Evolutionary conservation across 306 rosid genomes (phyloP).

Genomic region (Canavalia gladiata): DNA sequence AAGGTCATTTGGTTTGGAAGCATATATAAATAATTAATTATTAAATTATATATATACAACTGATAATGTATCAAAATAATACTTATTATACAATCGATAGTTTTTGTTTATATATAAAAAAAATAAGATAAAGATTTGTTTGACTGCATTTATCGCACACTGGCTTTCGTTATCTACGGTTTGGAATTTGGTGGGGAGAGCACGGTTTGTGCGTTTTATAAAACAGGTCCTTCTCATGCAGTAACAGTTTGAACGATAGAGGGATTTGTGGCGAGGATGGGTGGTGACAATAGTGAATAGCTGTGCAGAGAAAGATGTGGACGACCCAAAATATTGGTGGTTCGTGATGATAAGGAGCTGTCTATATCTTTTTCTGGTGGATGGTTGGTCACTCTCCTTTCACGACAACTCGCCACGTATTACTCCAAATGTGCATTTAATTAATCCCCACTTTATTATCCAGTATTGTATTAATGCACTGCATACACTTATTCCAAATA

Average conservation of each 20-base stretch:
- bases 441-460: too few relatives aligned
- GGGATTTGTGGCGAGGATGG: conserved; percentile 17
- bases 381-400: conserved; percentile 45
- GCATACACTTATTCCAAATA: neutral
- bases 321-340: conserved; percentile 53
- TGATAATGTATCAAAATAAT: too few relatives aligned
- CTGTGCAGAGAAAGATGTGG: conserved; percentile 36
- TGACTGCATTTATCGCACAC: neutral
- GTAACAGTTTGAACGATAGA: conserved; percentile 16
- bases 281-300: conserved; percentile 26
- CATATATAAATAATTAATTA: too few relatives aligned
- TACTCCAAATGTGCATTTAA: neutral
- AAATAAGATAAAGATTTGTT: neutral
- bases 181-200: conserved; percentile 24
- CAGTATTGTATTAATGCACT: too few relatives aligned
- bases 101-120: too few relatives aligned
- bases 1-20: too few relatives aligned
- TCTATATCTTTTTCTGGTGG: conserved; percentile 39
- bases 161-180: conserved; percentile 19
- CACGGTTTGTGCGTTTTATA: conserved; percentile 38
- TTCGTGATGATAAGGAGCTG: conserved; percentile 45
- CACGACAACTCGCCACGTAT: conserved; percentile 47
- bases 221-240: conserved; percentile 27
- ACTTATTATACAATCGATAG: too few relatives aligned
- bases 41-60: too few relatives aligned